Percentiles rank a stretch among this genome's conserved stretches.
Evolutionary conservation across 1,284 basidiomycete species (phyloP).

Genomic region (Pisolithus thermaeus): DNA sequence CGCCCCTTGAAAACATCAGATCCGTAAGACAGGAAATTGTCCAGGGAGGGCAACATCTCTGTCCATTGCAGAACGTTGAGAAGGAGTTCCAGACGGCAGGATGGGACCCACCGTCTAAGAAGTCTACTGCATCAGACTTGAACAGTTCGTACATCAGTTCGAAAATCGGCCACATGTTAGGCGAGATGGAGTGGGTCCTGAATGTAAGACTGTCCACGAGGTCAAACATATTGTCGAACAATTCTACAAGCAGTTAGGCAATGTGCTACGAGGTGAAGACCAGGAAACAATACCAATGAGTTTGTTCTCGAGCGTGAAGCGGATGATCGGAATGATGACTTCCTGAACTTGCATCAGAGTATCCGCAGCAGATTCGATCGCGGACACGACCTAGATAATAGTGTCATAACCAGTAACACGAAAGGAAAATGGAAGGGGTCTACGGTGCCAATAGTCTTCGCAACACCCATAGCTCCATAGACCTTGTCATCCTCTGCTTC

Average conservation of each 20-base stretch:
- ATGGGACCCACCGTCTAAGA: conserved; percentile 61
- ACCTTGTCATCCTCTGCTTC: conserved; percentile 76
- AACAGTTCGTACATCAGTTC: conserved; percentile 82
- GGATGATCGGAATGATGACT: conserved; percentile 74
- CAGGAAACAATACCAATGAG: conserved; percentile 45
- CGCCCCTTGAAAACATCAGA: conserved; percentile 68
- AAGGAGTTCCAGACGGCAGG: neutral
- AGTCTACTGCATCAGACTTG: conserved; percentile 81
- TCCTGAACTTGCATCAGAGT: conserved; percentile 79
- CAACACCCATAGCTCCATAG: conserved; percentile 78
- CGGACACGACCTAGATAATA: conserved; percentile 51
- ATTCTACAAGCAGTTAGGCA: conserved; percentile 41
- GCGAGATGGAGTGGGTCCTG: conserved; percentile 71
- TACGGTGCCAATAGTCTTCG: conserved; percentile 75
- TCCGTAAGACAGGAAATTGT: conserved; percentile 89
- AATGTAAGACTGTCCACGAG: conserved; percentile 83
- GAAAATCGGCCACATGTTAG: conserved; percentile 84
- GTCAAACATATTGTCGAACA: conserved; percentile 87
- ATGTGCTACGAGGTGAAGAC: neutral
- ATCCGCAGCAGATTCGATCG: conserved; percentile 71
- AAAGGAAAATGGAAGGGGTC: conserved; percentile 14
- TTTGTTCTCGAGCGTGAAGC: conserved; percentile 72
- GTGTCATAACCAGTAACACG: neutral
- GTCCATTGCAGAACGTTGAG: conserved; percentile 3
- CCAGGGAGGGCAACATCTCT: conserved; percentile 88